Conservation (phyloP, 2,329 filamentous ascomycete genomes). For the Arthrinium puccinioides region DNA sequence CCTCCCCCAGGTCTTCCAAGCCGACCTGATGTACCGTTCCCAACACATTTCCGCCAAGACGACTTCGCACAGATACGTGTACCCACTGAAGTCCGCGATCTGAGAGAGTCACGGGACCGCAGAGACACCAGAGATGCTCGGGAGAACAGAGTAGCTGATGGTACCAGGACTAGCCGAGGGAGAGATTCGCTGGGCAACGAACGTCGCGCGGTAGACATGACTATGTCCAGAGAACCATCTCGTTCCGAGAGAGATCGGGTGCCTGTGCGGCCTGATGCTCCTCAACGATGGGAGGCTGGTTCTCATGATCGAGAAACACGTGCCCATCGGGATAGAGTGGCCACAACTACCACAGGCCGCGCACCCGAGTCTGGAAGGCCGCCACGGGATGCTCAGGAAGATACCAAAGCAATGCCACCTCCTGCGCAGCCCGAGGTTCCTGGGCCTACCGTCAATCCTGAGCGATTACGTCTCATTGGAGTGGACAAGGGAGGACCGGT, state of each 20-base stretch:
- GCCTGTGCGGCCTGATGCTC: constrained; percentile 16
- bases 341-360: constrained; percentile 13
- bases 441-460: constrained; percentile 48
- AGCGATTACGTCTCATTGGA: constrained; percentile 46
- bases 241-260: constrained; percentile 32
- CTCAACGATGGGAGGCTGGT: constrained; percentile 20
- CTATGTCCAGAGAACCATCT: constrained; percentile 26
- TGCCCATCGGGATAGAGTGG: constrained; percentile 24
- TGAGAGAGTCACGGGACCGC: constrained; percentile 12
- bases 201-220: constrained; percentile 29
- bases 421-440: constrained; percentile 19
- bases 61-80: constrained; percentile 33
- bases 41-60: constrained; percentile 38
- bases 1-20: constrained; percentile 38
- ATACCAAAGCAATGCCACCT: constrained; percentile 22
- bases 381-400: constrained; percentile 16
- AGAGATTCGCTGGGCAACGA: constrained; percentile 34
- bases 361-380: constrained; percentile 15
- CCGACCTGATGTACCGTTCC: constrained; percentile 51
- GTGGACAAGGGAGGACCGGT: too few species aligned
- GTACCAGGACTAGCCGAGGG: constrained; percentile 30
- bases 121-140: constrained; percentile 32
- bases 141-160: constrained; percentile 22
- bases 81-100: constrained; percentile 19
- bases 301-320: constrained; percentile 31